Conservation (phyloP, 139 green algal species). For the Chlorella sp. region DNA sequence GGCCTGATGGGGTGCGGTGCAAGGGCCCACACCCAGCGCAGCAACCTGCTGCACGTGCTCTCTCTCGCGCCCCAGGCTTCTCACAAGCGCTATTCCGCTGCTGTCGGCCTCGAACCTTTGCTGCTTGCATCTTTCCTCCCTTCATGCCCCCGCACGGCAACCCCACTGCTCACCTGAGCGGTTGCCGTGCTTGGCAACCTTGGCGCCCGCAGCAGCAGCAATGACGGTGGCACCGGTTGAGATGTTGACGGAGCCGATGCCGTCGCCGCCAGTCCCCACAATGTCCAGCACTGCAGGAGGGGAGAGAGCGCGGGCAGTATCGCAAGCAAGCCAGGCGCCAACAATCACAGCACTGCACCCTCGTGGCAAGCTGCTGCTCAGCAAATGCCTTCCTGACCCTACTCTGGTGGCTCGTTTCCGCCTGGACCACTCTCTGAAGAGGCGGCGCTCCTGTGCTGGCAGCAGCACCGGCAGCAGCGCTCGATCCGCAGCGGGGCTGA, state of each 20-base stretch:
- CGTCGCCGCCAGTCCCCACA: constrained; percentile 97
- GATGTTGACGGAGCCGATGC: constrained; percentile 99
- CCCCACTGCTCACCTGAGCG: constrained; percentile 56
- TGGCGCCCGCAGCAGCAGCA: constrained; percentile 92
- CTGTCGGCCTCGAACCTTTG: too few relatives aligned
- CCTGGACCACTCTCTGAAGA: not conserved
- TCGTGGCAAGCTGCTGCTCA: too few relatives aligned
- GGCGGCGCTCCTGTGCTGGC: not conserved
- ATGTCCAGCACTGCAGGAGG: constrained; percentile 87
- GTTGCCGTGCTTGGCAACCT: constrained; percentile 98
- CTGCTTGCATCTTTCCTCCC: too few relatives aligned
- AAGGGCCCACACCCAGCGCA: too few relatives aligned
- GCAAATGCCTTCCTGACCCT: too few relatives aligned
- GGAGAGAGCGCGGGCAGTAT: not conserved
- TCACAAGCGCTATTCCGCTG: not conserved
- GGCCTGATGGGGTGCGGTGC: not conserved
- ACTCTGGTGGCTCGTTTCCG: too few relatives aligned
- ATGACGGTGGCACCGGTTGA: constrained; percentile 94
- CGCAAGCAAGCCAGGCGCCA: not conserved
- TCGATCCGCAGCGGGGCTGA: not conserved
- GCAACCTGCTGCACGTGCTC: too few relatives aligned
- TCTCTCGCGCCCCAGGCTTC: too few relatives aligned
- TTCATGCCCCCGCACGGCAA: not conserved
- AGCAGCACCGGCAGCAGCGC: not conserved
- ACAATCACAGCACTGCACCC: too few relatives aligned